Base-by-base conservation (phyloP, 495 filamentous ascomycete species). In the Hypoxylon lienhwacheense region DNA sequence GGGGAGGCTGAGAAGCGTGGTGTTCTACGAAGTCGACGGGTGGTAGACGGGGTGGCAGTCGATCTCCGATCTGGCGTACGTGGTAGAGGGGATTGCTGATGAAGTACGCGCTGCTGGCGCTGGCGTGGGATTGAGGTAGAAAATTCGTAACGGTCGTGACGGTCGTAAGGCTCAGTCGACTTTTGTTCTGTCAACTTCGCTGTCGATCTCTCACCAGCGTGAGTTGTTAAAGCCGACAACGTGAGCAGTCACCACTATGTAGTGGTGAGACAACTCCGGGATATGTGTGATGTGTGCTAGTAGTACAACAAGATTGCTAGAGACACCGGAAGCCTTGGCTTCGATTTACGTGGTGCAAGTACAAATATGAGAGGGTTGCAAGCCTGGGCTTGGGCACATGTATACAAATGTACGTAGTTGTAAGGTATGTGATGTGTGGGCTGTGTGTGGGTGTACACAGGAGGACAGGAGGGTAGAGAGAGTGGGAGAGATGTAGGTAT, bases 1-100 rank as follows among this genome's bases (percentile, higher is more conserved):
- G 74, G 73, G 28, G 58, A 72, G 28, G 66, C 62, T 16, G 66
- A 70, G 59, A 78, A 77, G 36, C 69, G 69, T 11, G 75, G 72
- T 7, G 76, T 77, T 31, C 76, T 75, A 45, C 76, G 76, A 44
- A 78, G 70, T 21, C 61, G 66, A 41, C 63, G 68, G 15, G 63
- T 63, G 28, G 76, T 74, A 40, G 73, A 69, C 36, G 73, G 66
- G 16, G 76, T 74, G 32, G 64, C 61, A 62, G 66, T 59, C 15
- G 64, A 62, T 55, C 37, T 37, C 28, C 36, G 53, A 17, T 66
- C 65, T 7, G 66, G 59, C 1, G 64, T 41, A 45, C 63, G 64
- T 47, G 41, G 60, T 50, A 47, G 60, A 48, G 69, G 47, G 15
- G 65, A 59, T 52, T 56, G 66, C 31, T 56, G 68, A 49, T 67